Evolutionary conservation across 2,329 filamentous ascomycete genomes (phyloP), one percentile per base, ranked within the genome.

Genomic region (Chrysoporthe cubensis): DNA sequence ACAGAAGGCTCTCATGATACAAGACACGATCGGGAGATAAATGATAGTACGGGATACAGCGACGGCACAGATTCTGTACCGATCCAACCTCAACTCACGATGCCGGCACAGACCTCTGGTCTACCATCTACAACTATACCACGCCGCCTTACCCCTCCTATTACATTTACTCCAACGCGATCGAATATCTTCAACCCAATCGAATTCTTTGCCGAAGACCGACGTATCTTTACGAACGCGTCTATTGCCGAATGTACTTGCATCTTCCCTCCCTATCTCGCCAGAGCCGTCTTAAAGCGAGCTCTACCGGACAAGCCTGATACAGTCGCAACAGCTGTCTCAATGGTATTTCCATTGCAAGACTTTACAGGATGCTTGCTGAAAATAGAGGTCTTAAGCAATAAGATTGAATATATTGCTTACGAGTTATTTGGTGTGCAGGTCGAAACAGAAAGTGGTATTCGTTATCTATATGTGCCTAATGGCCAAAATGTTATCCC

Each of bases 401-500:
- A 6, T 21, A 54, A 54, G 26, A 32, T 54, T 54, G 50, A 54
- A 32, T n/a, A 54, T 26, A 26, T 54, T 26, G 50, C 50, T 7
- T 13, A 54, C 6, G 1, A 26, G 50, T 54, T 60, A 40, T 60
- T 60, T 60, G n/a, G n/a, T 44, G 1, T n/a, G 44, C 58, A 60
- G 58, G 16, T 60, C 26, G 58, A 60, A 42, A 60, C n/a, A 32
- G 16, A 44, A 42, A 14, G 21, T 60, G 40, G 37, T 60, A 1
- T 8, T 60, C 58, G 58, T 34, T 44, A 60, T 60, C 16, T 60
- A 60, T 60, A 44, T 60, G n/a, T 40, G 58, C 40, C 58, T 8
- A 32, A 26, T 60, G 58, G 58, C 58, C 40, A 60, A 44, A 60
- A 44, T 16, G 26, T 60, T 44, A 8, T 9, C 40, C 40, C 58